A percentile compares a stretch with the other conserved stretches of the same genome.
These are phyloP conservation scores for Phragmites australis DNA, from an alignment of 176 grass and related monocot species.

Conservation along the genomic window DNA sequence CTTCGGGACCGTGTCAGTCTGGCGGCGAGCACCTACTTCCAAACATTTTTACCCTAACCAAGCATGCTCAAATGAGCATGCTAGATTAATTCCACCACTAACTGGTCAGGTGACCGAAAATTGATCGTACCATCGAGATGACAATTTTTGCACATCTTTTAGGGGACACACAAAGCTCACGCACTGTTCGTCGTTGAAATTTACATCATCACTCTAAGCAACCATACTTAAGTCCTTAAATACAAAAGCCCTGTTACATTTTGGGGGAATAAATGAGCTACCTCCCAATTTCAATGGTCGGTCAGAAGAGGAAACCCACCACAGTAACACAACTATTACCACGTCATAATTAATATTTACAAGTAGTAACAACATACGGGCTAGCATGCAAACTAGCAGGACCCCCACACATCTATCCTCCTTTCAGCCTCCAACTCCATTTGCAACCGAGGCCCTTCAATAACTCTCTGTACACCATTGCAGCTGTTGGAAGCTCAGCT, in stretches of 20 bases:
- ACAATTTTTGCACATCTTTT: background rate
- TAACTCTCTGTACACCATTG: conserved; percentile 24
- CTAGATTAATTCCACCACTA: too few species aligned
- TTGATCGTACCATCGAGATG: too few species aligned
- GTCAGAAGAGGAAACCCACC: conserved; percentile 3
- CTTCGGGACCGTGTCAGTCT: too few species aligned
- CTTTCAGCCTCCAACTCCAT: background rate
- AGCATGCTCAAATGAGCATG: too few species aligned
- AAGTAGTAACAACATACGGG: conserved; percentile 1
- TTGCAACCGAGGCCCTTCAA: background rate
- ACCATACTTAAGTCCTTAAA: background rate
- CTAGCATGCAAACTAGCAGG: conserved; percentile 11
- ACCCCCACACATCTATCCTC: background rate
- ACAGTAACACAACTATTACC: conserved; percentile 16
- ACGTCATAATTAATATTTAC: conserved; percentile 48
- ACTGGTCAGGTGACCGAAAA: background rate
- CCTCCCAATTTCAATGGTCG: background rate
- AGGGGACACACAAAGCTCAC: background rate
- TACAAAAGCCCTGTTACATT: background rate
- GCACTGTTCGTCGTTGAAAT: background rate
- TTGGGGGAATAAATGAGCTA: background rate
- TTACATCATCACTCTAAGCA: background rate
- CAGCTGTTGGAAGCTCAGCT: conserved; percentile 24
- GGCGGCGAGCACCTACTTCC: too few species aligned
- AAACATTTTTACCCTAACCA: background rate